Conservation (phyloP, 805 yeast species). For the Priceomyces melissophilus region DNA sequence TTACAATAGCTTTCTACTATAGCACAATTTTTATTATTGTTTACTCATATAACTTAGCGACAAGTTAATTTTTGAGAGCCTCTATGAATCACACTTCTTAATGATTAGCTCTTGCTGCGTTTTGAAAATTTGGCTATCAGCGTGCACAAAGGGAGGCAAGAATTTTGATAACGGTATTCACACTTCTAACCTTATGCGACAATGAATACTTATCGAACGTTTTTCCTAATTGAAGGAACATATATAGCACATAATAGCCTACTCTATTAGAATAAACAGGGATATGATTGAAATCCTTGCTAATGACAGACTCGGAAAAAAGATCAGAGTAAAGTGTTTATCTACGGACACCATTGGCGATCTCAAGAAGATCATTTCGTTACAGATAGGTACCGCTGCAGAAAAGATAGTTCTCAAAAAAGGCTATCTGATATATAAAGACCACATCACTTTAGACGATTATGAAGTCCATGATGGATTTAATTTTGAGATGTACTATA, state of each 20-base stretch:
- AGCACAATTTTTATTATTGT: too few species aligned
- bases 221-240: too few species aligned
- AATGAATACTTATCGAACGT: too few species aligned
- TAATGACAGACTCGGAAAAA: conserved; percentile 72
- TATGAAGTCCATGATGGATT: conserved; percentile 91
- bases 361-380: conserved; percentile 75
- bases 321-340: conserved; percentile 82
- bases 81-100: too few species aligned
- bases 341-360: conserved; percentile 86
- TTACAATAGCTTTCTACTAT: too few species aligned
- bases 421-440: conserved; percentile 80
- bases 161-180: too few species aligned
- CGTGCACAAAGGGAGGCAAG: too few species aligned
- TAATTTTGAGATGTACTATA: conserved; percentile 78
- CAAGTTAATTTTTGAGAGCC: too few species aligned
- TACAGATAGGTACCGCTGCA: conserved; percentile 75
- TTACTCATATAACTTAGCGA: too few species aligned
- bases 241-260: conserved; percentile 5
- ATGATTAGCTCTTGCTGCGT: too few species aligned
- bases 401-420: conserved; percentile 72
- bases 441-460: conserved; percentile 89
- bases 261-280: conserved; percentile 5
- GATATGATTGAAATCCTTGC: conserved; percentile 41
- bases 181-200: too few species aligned
- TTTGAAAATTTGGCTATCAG: too few species aligned